Conservation (phyloP, 345 rosid species). For the Gynandropsis gynandra region DNA sequence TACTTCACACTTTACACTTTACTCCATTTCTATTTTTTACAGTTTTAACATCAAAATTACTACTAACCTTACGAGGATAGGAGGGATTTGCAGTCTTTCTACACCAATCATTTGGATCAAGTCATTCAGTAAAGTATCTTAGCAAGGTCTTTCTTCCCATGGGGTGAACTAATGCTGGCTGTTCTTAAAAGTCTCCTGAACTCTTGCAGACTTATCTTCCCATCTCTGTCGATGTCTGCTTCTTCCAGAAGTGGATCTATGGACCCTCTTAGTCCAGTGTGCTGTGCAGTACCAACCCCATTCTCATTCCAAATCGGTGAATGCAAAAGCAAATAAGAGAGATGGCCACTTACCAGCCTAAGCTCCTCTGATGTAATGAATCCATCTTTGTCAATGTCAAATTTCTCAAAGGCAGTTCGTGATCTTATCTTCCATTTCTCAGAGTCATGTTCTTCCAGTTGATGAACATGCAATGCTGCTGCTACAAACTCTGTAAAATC, state of each 20-base stretch:
- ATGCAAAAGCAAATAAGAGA: slow-evolving; percentile 1
- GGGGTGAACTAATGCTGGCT: slow-evolving; percentile 79
- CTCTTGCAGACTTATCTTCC: slow-evolving; percentile 85
- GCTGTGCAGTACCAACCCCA: slow-evolving; percentile 34
- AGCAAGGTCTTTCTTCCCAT: too few species aligned
- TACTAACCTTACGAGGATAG: too few species aligned
- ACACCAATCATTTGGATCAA: too few species aligned
- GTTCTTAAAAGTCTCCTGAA: slow-evolving; percentile 88
- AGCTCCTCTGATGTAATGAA: slow-evolving; percentile 95
- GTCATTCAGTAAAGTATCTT: too few species aligned
- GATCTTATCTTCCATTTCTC: slow-evolving; percentile 84
- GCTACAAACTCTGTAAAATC: slow-evolving; percentile 96
- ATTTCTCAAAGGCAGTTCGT: slow-evolving; percentile 86
- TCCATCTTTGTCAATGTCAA: slow-evolving; percentile 88
- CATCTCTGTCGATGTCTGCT: slow-evolving; percentile 95
- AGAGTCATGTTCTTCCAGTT: slow-evolving; percentile 84
- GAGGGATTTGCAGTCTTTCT: too few species aligned
- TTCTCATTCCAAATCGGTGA: too few species aligned
- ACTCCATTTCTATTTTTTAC: too few species aligned
- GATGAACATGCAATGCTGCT: slow-evolving; percentile 89
- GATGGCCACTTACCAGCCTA: slow-evolving; percentile 45
- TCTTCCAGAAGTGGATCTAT: slow-evolving; percentile 91
- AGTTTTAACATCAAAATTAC: too few species aligned
- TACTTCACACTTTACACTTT: too few species aligned
- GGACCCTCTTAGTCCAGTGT: slow-evolving; percentile 85